phyloP scores from a whole-genome alignment of 2,329 filamentous ascomycete species.

The Diaporthe citrichinensis region DNA sequence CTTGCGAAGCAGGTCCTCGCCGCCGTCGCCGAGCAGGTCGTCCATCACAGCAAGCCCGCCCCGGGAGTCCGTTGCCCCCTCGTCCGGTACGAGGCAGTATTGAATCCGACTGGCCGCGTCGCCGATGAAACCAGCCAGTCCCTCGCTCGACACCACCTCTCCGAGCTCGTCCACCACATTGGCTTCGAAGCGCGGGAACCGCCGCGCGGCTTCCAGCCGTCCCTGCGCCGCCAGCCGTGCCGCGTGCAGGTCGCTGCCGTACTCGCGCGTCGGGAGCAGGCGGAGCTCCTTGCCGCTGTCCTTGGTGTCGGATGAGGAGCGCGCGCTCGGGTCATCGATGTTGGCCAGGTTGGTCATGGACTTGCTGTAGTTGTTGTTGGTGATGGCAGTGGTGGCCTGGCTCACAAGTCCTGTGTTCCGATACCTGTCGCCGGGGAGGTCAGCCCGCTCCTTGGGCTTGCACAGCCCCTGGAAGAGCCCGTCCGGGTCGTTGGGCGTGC shows the following conservation, averaged over 20 bases:
- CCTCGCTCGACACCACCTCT: conserved; percentile 64
- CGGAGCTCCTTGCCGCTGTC: conserved; percentile 36
- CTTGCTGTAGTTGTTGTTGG: background rate
- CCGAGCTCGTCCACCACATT: conserved; percentile 70
- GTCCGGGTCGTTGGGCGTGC: conserved; percentile 78
- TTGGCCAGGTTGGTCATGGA: background rate
- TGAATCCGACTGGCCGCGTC: conserved; percentile 68
- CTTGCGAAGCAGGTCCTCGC: conserved; percentile 56
- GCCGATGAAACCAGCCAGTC: conserved; percentile 74
- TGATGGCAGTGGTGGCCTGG: conserved; percentile 33
- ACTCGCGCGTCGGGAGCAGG: conserved; percentile 29
- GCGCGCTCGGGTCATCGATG: conserved; percentile 8
- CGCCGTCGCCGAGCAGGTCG: conserved; percentile 63
- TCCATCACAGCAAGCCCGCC: conserved; percentile 68
- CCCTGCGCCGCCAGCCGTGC: conserved; percentile 76
- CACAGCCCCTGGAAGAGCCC: conserved; percentile 79
- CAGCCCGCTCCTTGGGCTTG: conserved; percentile 69
- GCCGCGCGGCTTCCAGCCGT: conserved; percentile 71
- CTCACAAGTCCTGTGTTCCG: conserved; percentile 44
- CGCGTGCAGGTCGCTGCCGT: conserved; percentile 60
- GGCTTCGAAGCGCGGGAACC: conserved; percentile 69
- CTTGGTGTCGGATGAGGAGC: conserved; percentile 31
- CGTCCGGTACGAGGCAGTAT: conserved; percentile 73
- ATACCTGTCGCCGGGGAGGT: conserved; percentile 66
- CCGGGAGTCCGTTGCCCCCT: conserved; percentile 67